A percentile compares a stretch with the other conserved stretches of the same genome.
Evolutionary conservation across 2,329 filamentous ascomycete genomes (phyloP).

Genomic region (Mollisiaceae sp.): DNA sequence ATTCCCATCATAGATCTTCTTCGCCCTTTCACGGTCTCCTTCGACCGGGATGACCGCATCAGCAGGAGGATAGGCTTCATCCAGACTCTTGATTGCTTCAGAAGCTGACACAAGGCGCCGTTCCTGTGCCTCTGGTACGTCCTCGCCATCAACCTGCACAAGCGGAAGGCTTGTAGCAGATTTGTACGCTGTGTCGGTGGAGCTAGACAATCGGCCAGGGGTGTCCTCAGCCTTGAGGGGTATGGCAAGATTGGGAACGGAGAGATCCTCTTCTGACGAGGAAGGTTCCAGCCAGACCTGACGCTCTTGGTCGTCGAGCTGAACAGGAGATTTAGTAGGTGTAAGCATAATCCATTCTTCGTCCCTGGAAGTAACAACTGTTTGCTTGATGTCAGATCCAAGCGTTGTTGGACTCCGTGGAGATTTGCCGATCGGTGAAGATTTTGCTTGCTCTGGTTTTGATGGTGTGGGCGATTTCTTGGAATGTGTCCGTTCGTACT

Average conservation of each 20-base stretch:
- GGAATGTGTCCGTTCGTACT: slow-evolving; percentile 39
- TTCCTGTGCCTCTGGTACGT: slow-evolving; percentile 39
- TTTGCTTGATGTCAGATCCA: slow-evolving; percentile 25
- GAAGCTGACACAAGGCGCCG: slow-evolving; percentile 35
- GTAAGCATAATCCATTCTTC: slow-evolving; percentile 42
- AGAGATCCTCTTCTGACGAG: slow-evolving; percentile 41
- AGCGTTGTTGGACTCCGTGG: slow-evolving; percentile 29
- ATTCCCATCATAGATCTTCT: slow-evolving; percentile 82
- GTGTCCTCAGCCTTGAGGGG: slow-evolving; percentile 43
- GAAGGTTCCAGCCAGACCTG: slow-evolving; percentile 42
- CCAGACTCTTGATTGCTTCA: slow-evolving; percentile 39
- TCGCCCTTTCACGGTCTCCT: slow-evolving; percentile 78
- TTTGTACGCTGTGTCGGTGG: slow-evolving; percentile 51
- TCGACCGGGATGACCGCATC: slow-evolving; percentile 27
- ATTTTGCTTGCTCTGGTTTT: slow-evolving; percentile 21
- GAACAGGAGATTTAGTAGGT: slow-evolving; percentile 30
- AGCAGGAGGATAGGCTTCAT: slow-evolving; percentile 16
- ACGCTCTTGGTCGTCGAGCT: slow-evolving; percentile 31
- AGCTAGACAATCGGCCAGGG: slow-evolving; percentile 46
- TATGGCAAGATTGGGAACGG: slow-evolving; percentile 23
- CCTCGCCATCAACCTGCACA: slow-evolving; percentile 54
- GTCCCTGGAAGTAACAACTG: slow-evolving; percentile 28
- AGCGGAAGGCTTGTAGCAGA: slow-evolving; percentile 55
- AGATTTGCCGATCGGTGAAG: slow-evolving; percentile 24
- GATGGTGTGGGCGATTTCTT: slow-evolving; percentile 31